Base-by-base conservation (phyloP, 1,284 basidiomycete genomes). In the Ceratobasidium sp. region DNA sequence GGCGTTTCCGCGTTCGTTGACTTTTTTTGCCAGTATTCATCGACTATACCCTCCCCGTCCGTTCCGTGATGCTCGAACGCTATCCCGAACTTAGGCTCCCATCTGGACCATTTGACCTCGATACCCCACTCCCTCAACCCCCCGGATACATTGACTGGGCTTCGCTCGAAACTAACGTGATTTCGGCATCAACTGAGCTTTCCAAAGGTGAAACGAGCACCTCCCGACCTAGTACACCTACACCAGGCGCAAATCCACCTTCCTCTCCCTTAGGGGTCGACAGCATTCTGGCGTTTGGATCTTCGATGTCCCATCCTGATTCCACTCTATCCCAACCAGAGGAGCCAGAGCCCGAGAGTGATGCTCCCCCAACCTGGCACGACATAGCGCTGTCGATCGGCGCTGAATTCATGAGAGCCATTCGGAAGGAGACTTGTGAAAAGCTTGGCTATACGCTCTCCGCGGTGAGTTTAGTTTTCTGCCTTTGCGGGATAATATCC, bases 381-480 rank as follows among this genome's bases (percentile, higher is more conserved):
- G 98, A 99, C 82, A 88, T 98, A 61, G 95, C 95, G 0, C 83
- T 99, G 48, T 92, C 91, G 0, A 90, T 98, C 59, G 97, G 91
- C 1, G 95, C 95, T 5, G 93, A 95, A 80, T 81, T 97, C 49
- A 97, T 98, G 91, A 84, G 86, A n/a, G 88, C 87, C 68, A 88
- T 92, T 53, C 86, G 93, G 77, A 84, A 84, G 76, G 89, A 91
- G 74, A 90, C 98, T 2, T 85, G 87, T 69, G 83, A 85, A 34
- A 87, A 89, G 78, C 85, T 99, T 27, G 93, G 95, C 19, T 99
- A 99, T 80, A 96, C 95, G 7, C 98, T 94, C 65, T 96, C 95
- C 59, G 97, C 98, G 19, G 94, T 95, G 78, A 76, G 90, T 82
- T 46, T 31, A 22, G 49, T 27, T 74, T 34, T 34, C 59, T 39